phyloP scores from a whole-genome alignment of 1,139 yeast species.

The Suhomyces ambrosiae region DNA sequence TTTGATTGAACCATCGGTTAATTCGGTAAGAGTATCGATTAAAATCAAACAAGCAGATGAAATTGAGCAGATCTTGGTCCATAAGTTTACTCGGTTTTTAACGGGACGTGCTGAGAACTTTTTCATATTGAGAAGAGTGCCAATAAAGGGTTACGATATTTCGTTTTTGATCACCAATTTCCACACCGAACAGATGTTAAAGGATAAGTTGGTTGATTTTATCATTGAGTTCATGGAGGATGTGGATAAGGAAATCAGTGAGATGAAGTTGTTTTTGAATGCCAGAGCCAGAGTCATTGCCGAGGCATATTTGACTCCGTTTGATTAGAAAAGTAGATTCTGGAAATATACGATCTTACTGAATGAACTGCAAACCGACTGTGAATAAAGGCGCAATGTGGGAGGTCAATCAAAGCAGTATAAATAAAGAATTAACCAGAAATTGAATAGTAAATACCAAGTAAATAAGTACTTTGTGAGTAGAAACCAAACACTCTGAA shows the following conservation, averaged over 20 bases:
- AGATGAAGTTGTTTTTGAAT: constrained; percentile 93
- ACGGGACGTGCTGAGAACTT: constrained; percentile 96
- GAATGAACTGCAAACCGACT: too few relatives aligned
- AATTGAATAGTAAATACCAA: too few relatives aligned
- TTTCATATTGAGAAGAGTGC: constrained; percentile 86
- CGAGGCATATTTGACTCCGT: constrained; percentile 83
- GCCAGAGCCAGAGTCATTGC: constrained; percentile 98
- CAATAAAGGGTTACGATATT: constrained; percentile 89
- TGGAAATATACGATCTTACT: too few relatives aligned
- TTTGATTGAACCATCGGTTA: constrained; percentile 90
- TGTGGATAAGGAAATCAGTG: constrained; percentile 97
- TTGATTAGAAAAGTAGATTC: constrained; percentile 59
- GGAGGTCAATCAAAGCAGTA: too few relatives aligned
- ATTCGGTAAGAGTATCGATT: constrained; percentile 84
- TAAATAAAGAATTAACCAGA: too few relatives aligned
- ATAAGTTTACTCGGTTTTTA: constrained; percentile 88
- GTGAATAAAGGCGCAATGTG: too few relatives aligned
- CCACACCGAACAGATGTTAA: constrained; percentile 95
- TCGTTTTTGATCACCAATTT: constrained; percentile 90
- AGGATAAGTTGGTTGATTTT: constrained; percentile 92
- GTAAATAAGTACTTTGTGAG: too few relatives aligned
- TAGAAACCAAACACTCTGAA: too few relatives aligned
- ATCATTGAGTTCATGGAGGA: constrained; percentile 99
- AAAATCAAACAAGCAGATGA: constrained; percentile 97
- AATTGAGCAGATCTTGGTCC: constrained; percentile 91